Evolutionary conservation across 495 filamentous ascomycete genomes (phyloP), one percentile per base, ranked within the genome.

Genomic region (Staphylotrichum longicolle): DNA sequence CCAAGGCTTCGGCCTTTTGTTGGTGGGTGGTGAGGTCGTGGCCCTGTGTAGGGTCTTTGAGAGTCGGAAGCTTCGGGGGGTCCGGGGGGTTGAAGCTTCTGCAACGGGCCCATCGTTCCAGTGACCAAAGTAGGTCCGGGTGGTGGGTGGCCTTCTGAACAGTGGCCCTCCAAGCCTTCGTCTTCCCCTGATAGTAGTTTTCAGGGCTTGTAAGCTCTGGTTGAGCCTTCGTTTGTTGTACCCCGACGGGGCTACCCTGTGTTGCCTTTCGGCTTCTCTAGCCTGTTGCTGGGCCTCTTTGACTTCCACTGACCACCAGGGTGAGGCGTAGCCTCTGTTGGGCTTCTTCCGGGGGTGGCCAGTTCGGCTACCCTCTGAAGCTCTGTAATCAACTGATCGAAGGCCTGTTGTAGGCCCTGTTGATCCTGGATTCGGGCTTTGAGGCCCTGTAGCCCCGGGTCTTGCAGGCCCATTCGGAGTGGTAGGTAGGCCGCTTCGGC

Each of bases 31-130:
- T 41, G 12, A 45, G 40, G 3, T 46, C 54, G 7, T 46, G 54
- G 32, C 54, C 54, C 2, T 40, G 33, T n/a, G n/a, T n/a, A 4
- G 40, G 3, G 35, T 57, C 35, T 6, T 7, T 57, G 40, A 57
- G 46, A 0, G 54, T 41, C 4, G 54, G 54, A 3, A 57, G 42
- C n/a, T n/a, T 57, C 39, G 54, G 40, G 41, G 54, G 5, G 5
- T 57, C 54, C 11, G 54, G 54, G 34, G 54, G 41, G 10, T 6
- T 10, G 54, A 57, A 57, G 54, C 54, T 57, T 41, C 42, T n/a
- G 0, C 46, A 41, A 9, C 40, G 46, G 35, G 54, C 54, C 54
- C 40, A 57, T 32, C 41, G 46, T 46, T 57, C 54, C 3, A 56
- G 39, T 10, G 12, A 14, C 53, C 53, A 42, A 35, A 56, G 42